These are phyloP conservation scores for Barnettozyma pratensis DNA, from an alignment of 805 yeast species.

Conservation along the genomic window DNA sequence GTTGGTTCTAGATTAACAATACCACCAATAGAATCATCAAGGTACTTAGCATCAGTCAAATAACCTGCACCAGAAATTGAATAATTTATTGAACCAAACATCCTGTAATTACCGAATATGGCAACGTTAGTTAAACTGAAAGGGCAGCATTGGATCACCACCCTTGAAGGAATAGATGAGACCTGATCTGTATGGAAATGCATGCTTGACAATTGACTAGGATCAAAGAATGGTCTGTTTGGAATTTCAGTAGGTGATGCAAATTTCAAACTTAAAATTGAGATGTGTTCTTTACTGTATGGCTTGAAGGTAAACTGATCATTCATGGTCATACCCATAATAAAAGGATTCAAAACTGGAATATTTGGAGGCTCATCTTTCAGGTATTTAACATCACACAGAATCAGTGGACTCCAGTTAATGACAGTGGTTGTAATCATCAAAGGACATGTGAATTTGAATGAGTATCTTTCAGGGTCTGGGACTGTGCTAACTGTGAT, in stretches of 20 bases:
- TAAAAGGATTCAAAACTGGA: constrained; percentile 1
- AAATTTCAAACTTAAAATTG: constrained; percentile 17
- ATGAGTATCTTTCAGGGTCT: constrained; percentile 11
- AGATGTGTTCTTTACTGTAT: constrained; percentile 3
- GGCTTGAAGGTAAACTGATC: constrained; percentile 21
- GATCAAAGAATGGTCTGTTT: constrained; percentile 10
- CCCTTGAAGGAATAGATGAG: constrained; percentile 15
- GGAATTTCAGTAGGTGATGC: not conserved
- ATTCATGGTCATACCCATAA: constrained; percentile 7
- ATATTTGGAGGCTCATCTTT: not conserved
- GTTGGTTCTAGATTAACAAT: constrained; percentile 11
- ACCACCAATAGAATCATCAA: constrained; percentile 26
- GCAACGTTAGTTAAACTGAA: constrained; percentile 27
- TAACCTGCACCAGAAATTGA: constrained; percentile 13
- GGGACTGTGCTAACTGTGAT: constrained; percentile 15
- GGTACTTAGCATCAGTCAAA: constrained; percentile 22
- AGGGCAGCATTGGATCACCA: constrained; percentile 22
- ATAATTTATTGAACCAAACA: constrained; percentile 18
- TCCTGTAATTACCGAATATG: constrained; percentile 19
- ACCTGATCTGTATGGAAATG: constrained; percentile 6
- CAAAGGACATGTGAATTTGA: constrained; percentile 12
- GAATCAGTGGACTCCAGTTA: constrained; percentile 13
- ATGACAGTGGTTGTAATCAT: constrained; percentile 14
- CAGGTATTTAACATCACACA: constrained; percentile 5
- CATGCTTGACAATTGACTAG: constrained; percentile 9